Conservation (phyloP, 768 basidiomycete genomes). For the Boletus subcaerulescens region DNA sequence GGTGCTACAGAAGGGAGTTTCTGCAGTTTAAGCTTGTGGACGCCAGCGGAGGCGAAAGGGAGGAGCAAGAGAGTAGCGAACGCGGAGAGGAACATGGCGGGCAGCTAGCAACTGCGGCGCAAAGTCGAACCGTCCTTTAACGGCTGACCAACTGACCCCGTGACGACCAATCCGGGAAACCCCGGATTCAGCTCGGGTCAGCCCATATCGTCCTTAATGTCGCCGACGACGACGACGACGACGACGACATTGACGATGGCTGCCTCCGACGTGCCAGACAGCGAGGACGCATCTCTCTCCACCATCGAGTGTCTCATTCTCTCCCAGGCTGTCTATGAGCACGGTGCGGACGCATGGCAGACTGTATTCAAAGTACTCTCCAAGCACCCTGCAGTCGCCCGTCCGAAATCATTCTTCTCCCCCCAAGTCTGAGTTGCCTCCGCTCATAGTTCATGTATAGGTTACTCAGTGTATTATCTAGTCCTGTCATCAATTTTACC, state of each 20-base stretch:
- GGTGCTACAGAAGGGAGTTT: conserved; percentile 66
- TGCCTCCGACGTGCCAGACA: conserved; percentile 1
- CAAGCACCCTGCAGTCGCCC: conserved; percentile 65
- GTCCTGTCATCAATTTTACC: conserved; percentile 69
- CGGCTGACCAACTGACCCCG: not conserved
- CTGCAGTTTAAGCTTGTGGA: conserved; percentile 87
- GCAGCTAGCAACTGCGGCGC: conserved; percentile 17
- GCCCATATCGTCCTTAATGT: not conserved
- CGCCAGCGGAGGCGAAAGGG: conserved; percentile 49
- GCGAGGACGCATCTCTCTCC: conserved; percentile 17
- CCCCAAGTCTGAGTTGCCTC: conserved; percentile 49
- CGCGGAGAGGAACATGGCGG: conserved; percentile 43
- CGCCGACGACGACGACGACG: conserved; percentile 1
- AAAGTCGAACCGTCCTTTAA: conserved; percentile 23
- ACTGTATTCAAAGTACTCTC: conserved; percentile 62
- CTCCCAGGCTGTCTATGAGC: conserved; percentile 83
- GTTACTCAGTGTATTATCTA: conserved; percentile 32
- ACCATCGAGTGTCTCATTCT: conserved; percentile 74
- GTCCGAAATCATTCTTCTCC: conserved; percentile 64
- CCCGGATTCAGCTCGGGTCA: conserved; percentile 18
- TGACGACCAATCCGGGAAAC: conserved; percentile 9
- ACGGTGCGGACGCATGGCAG: conserved; percentile 69
- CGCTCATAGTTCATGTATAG: conserved; percentile 7
- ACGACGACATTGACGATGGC: conserved; percentile 15
- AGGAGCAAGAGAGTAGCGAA: conserved; percentile 40